Conservation (phyloP, 164 flowering plant species). For the Piper betle region DNA sequence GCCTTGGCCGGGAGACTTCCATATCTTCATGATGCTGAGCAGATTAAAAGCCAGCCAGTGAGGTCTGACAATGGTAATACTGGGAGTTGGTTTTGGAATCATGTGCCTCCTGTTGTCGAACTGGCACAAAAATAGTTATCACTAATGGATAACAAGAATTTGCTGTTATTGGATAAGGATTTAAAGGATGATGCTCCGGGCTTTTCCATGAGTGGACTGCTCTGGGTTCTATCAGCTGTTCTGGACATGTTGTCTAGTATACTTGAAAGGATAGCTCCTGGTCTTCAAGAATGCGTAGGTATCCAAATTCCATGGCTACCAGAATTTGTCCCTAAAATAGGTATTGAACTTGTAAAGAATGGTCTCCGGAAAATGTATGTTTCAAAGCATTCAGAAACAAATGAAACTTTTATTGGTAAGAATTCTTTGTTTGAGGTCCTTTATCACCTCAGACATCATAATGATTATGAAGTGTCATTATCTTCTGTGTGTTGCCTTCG, state of each 20-base stretch:
- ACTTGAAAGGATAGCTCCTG: constrained; percentile 45
- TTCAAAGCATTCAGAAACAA: constrained; percentile 5
- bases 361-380: constrained; percentile 26
- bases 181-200: constrained; percentile 13
- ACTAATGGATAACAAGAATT: constrained; percentile 17
- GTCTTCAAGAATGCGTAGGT: constrained; percentile 9
- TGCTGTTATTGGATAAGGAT: constrained; percentile 15
- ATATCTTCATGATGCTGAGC: constrained; percentile 26
- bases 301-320: constrained; percentile 44
- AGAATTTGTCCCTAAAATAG: constrained; percentile 62
- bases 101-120: constrained; percentile 65
- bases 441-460: constrained; percentile 34
- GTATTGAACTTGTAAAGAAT: constrained; percentile 44
- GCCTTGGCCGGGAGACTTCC: constrained; percentile 67
- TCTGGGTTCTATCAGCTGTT: constrained; percentile 73
- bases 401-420: constrained; percentile 9
- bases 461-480: constrained; percentile 32
- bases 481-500: constrained; percentile 65
- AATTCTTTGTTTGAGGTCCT: constrained; percentile 35
- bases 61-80: constrained; percentile 15
- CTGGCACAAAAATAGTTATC: constrained; percentile 58
- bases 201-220: constrained; percentile 24
- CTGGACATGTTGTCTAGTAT: constrained; percentile 49
- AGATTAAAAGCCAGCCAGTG: constrained; percentile 6
- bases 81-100: constrained; percentile 70